Evolutionary conservation across 2,329 filamentous ascomycete species (phyloP).

Genomic region (Arthroderma uncinatum): DNA sequence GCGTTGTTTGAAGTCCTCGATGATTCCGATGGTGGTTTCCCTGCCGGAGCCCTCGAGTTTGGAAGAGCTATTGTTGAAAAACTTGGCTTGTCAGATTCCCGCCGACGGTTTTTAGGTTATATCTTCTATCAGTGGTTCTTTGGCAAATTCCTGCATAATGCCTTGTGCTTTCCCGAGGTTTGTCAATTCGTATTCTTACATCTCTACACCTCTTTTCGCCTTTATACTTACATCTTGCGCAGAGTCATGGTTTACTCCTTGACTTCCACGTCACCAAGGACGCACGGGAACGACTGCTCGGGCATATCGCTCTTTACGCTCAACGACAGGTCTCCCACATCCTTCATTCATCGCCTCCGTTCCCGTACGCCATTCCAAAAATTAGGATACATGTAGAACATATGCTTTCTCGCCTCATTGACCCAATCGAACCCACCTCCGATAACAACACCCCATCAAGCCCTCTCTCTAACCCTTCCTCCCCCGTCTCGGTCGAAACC

Average conservation of each 20-base stretch:
- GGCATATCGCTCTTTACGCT: constrained; percentile 67
- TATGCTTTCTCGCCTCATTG: constrained; percentile 24
- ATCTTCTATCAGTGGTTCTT: constrained; percentile 89
- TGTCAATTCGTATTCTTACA: constrained; percentile 9
- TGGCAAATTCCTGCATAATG: constrained; percentile 70
- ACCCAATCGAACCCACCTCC: neutral
- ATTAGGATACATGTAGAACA: constrained; percentile 28
- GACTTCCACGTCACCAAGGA: constrained; percentile 90
- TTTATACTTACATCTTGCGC: constrained; percentile 4
- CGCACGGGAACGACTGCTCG: constrained; percentile 62
- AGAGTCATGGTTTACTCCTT: constrained; percentile 56
- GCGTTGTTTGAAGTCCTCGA: constrained; percentile 78
- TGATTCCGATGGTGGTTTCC: constrained; percentile 77
- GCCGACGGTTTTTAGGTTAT: constrained; percentile 67
- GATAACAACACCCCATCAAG: neutral
- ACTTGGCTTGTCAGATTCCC: constrained; percentile 55
- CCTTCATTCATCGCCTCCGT: constrained; percentile 48
- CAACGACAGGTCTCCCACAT: constrained; percentile 71
- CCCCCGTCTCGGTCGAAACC: constrained; percentile 3
- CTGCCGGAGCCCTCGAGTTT: constrained; percentile 71
- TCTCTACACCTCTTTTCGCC: constrained; percentile 13
- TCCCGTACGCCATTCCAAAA: constrained; percentile 25
- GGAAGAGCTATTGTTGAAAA: constrained; percentile 73
- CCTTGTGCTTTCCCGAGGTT: constrained; percentile 82
- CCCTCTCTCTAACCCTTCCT: neutral